A percentile compares a stretch with the other conserved stretches of the same genome.
Evolutionary conservation across 192 early-diverging fungal species (phyloP).

Genomic region (Diversispora eburnea): DNA sequence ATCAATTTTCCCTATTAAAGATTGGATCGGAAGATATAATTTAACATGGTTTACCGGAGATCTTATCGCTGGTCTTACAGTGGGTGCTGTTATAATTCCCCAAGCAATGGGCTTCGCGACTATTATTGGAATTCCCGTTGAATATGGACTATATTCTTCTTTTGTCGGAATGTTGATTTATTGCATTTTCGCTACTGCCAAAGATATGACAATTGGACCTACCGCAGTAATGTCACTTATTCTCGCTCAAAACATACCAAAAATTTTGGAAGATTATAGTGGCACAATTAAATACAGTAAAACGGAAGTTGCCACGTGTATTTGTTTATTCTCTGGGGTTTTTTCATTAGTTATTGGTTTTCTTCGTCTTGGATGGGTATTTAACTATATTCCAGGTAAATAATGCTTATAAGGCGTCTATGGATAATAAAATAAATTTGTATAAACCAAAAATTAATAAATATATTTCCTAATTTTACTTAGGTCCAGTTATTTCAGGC

Average conservation of each 20-base stretch:
- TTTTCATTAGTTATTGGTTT: constrained; percentile 69
- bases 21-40: constrained; percentile 28
- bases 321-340: constrained; percentile 75
- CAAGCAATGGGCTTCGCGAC: constrained; percentile 66
- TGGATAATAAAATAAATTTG: constrained; percentile 54
- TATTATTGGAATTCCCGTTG: constrained; percentile 48
- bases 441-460: neutral
- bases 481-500: neutral
- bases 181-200: constrained; percentile 70
- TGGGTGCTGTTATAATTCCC: constrained; percentile 70
- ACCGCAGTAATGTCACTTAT: constrained; percentile 36
- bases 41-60: constrained; percentile 47
- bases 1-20: constrained; percentile 12
- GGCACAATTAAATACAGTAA: neutral
- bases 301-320: constrained; percentile 46
- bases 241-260: neutral
- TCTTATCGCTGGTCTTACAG: constrained; percentile 70
- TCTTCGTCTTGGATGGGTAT: constrained; percentile 77
- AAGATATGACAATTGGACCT: constrained; percentile 69
- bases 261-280: neutral
- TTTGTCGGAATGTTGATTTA: constrained; percentile 62
- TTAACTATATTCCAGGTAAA: constrained; percentile 83
- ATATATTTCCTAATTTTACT: neutral
- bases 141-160: constrained; percentile 73
- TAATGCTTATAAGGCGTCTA: constrained; percentile 50